Base-by-base conservation (phyloP, 495 filamentous ascomycete species). In the Aspergillus hancockii region DNA sequence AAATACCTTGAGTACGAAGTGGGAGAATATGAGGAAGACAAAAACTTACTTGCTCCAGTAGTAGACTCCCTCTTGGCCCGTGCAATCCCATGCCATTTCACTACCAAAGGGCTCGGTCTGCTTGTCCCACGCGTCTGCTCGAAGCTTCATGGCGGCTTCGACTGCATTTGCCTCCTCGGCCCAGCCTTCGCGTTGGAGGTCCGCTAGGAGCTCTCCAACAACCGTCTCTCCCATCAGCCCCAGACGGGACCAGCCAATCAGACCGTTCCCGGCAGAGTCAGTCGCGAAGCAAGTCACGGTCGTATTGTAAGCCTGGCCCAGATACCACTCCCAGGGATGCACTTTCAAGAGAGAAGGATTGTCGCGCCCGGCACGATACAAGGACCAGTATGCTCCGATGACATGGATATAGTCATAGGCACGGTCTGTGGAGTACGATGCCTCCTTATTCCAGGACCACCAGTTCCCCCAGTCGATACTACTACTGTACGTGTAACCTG, bases 191-290 rank as follows among this genome's bases (percentile, higher is more conserved):
- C 71, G 63, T 16, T 67, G 66, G 4, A 83, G 69, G 62, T 81
- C 79, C 4, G 62, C 31, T 0, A 83, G 65, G 22, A 84, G 72
- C 53, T 81, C 69, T 7, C 73, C 75, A 23, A 74, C 75, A 2
- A 84, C 75, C 0, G 77, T 82, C 63, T 83, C 81, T 28, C 81
- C 81, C 81, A 84, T 83, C 1, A 83, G 60, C 0, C 81, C 81
- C 13, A 73, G 61, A 14, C 64, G 45, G 19, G 63, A 69, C 58
- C 79, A 80, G 2, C 68, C 62, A 4, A 75, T 74, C 21, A 69
- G 63, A 0, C 62, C 58, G 46, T 62, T 57, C 5, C 66, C 68
- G 22, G 47, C 47, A 18, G 55, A 52, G 51, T 62, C 50, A 0
- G 61, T 63, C 16, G 55, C 60, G 23, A 64, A 60, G 31, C 55